phyloP scores from a whole-genome alignment of 768 basidiomycete genomes.

The Amanita polypyramis region DNA sequence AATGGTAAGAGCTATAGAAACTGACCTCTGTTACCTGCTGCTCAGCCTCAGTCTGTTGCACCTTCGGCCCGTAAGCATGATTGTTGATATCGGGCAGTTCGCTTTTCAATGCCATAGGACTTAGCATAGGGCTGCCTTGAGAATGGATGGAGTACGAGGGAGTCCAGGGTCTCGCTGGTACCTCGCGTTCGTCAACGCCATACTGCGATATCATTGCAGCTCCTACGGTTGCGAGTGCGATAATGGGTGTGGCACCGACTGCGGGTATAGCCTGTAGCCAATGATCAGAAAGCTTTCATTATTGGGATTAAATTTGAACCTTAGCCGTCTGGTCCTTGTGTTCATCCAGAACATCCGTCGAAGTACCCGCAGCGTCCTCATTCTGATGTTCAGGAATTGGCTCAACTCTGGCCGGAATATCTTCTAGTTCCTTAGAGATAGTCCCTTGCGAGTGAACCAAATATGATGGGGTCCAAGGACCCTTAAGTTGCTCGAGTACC shows the following conservation, averaged over 20 bases:
- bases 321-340: background rate
- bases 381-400: background rate
- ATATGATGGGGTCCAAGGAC: background rate
- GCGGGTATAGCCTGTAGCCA: background rate
- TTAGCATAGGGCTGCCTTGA: slow-evolving; percentile 23
- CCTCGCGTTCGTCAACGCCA: background rate
- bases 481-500: background rate
- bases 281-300: background rate
- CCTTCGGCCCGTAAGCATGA: background rate
- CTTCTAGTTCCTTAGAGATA: too few species aligned
- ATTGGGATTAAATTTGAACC: background rate
- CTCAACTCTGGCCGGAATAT: too few species aligned
- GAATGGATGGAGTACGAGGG: slow-evolving; percentile 31
- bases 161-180: slow-evolving; percentile 24
- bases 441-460: too few species aligned
- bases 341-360: background rate
- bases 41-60: slow-evolving; percentile 1
- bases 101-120: slow-evolving; percentile 7
- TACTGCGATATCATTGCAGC: background rate
- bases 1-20: too few species aligned
- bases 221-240: background rate
- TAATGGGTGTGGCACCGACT: background rate
- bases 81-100: background rate
- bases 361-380: background rate
- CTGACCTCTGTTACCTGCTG: background rate